Conservation (phyloP, 805 yeast species). For the Candida krabiensis region DNA sequence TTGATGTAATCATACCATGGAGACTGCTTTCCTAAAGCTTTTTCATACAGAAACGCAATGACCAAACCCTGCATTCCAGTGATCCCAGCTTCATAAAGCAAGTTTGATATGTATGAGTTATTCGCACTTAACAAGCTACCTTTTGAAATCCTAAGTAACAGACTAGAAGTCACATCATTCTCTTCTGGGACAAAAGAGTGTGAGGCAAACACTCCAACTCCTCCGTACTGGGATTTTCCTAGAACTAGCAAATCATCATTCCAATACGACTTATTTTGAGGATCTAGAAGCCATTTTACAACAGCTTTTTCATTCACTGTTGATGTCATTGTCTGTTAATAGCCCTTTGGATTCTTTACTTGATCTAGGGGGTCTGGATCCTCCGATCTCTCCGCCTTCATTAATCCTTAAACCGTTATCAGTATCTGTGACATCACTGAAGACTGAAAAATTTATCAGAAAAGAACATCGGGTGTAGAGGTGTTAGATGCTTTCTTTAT, state of each 20-base stretch:
- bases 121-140: slow-evolving; percentile 54
- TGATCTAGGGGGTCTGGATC: too few species aligned
- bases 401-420: too few species aligned
- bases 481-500: too few species aligned
- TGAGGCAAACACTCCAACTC: slow-evolving; percentile 71
- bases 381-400: too few species aligned
- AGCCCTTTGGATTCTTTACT: too few species aligned
- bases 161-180: slow-evolving; percentile 19
- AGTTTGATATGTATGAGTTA: slow-evolving; percentile 63
- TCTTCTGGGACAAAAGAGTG: slow-evolving; percentile 38
- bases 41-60: slow-evolving; percentile 72
- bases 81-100: slow-evolving; percentile 58
- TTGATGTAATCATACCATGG: slow-evolving; percentile 77
- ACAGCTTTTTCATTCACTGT: slow-evolving; percentile 32
- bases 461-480: too few species aligned
- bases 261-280: slow-evolving; percentile 52
- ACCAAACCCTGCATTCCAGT: slow-evolving; percentile 69
- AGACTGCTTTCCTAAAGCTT: slow-evolving; percentile 53
- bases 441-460: too few species aligned
- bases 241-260: slow-evolving; percentile 46
- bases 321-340: slow-evolving; percentile 28
- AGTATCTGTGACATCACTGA: too few species aligned
- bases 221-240: slow-evolving; percentile 53
- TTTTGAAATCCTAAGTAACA: slow-evolving; percentile 63
- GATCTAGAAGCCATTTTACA: slow-evolving; percentile 51